A percentile compares a stretch with the other conserved stretches of the same genome.
Evolutionary conservation across 2,329 filamentous ascomycete genomes (phyloP).

Genomic region (Teratosphaeria epicoccoides): DNA sequence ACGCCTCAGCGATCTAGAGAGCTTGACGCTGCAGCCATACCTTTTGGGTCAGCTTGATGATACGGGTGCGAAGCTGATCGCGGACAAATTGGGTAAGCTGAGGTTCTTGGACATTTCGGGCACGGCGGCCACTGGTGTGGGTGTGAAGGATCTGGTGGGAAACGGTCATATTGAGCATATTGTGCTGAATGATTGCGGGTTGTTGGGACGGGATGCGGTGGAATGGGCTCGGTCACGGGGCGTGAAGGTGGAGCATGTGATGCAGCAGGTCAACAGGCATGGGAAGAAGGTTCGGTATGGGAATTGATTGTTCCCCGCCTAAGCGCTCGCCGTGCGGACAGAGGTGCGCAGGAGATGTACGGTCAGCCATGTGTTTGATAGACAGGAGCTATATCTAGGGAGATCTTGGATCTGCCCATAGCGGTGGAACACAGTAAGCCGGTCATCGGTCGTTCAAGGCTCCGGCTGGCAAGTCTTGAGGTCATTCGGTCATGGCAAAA

Average conservation of each 20-base stretch:
- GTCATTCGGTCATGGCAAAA: no score
- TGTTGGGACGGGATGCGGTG: constrained; percentile 31
- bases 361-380: no score
- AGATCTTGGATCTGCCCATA: no score
- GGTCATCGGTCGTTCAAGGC: no score
- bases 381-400: no score
- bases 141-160: constrained; percentile 26
- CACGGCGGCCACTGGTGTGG: constrained; percentile 31
- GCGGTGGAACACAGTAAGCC: no score
- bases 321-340: no score
- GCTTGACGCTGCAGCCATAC: neutral
- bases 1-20: constrained; percentile 6
- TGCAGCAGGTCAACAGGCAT: neutral
- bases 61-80: constrained; percentile 15
- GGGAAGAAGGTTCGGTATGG: neutral
- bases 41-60: neutral
- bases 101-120: constrained; percentile 26
- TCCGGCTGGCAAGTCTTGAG: no score
- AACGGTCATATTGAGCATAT: constrained; percentile 19
- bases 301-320: no score
- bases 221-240: constrained; percentile 30
- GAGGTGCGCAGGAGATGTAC: no score
- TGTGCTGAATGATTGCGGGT: constrained; percentile 26
- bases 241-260: constrained; percentile 17
- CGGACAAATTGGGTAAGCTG: constrained; percentile 12